A percentile compares a stretch with the other conserved stretches of the same genome.
Conservation (phyloP, 2,329 filamentous ascomycete genomes). For the Paracamarosporium sp. region DNA sequence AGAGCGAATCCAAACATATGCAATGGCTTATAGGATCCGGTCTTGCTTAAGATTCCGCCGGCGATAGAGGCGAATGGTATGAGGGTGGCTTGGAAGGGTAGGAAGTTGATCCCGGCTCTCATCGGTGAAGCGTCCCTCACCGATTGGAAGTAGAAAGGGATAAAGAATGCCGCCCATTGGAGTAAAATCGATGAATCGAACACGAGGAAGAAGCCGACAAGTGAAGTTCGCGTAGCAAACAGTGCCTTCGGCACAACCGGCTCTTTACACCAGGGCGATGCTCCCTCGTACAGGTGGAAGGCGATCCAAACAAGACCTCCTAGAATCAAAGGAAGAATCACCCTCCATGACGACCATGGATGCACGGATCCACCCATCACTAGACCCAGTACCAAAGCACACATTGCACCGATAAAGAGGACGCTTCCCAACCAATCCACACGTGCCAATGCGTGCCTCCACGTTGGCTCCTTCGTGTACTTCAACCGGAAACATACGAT, state of each 20-base stretch:
- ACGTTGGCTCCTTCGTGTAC: no score
- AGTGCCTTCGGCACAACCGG: slow-evolving; percentile 45
- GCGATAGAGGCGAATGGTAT: slow-evolving; percentile 7
- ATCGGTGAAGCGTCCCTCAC: slow-evolving; percentile 5
- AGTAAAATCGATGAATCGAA: slow-evolving; percentile 48
- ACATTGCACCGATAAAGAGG: slow-evolving; percentile 46
- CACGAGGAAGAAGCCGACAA: slow-evolving; percentile 39
- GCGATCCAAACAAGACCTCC: slow-evolving; percentile 46
- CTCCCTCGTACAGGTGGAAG: slow-evolving; percentile 48
- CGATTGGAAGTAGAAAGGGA: slow-evolving; percentile 43
- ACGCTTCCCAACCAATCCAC: slow-evolving; percentile 52
- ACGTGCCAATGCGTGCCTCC: slow-evolving; percentile 1
- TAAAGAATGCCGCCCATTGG: slow-evolving; percentile 49
- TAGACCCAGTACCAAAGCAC: slow-evolving; percentile 44
- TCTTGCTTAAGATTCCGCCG: slow-evolving; percentile 20
- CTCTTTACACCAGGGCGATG: slow-evolving; percentile 26
- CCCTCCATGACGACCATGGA: slow-evolving; percentile 43
- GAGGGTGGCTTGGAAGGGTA: slow-evolving; percentile 11
- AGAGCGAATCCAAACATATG: slow-evolving; percentile 13
- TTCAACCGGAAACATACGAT: no score
- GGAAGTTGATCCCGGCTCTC: slow-evolving; percentile 12
- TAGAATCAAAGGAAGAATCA: slow-evolving; percentile 52
- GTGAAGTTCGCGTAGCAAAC: slow-evolving; percentile 49
- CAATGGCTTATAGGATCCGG: no score
- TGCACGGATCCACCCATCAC: slow-evolving; percentile 26